Percentiles rank a stretch among this genome's conserved stretches.
phyloP scores from a whole-genome alignment of 345 rosid species.

The Camelina hispida region DNA sequence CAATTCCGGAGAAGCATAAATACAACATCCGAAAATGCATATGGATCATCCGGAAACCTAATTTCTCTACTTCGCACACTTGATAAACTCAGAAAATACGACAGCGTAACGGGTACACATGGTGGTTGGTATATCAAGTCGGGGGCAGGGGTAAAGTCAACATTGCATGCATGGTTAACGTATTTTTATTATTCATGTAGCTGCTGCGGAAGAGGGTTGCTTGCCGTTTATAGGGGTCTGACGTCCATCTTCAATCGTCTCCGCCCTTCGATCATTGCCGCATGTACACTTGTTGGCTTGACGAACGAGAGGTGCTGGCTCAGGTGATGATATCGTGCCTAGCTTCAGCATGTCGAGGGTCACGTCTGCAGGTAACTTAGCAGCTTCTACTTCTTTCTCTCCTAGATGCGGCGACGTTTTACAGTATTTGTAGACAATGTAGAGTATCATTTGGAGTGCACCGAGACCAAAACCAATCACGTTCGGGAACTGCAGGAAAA shows the following conservation, averaged over 20 bases:
- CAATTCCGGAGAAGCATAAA: slow-evolving; percentile 30
- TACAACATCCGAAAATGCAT: slow-evolving; percentile 39
- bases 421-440: slow-evolving; percentile 50
- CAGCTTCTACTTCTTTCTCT: slow-evolving; percentile 46
- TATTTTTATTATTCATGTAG: slow-evolving; percentile 19
- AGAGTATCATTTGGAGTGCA: slow-evolving; percentile 58
- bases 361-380: slow-evolving; percentile 41
- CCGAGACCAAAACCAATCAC: slow-evolving; percentile 58
- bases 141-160: slow-evolving; percentile 35
- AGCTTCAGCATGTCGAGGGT: slow-evolving; percentile 44
- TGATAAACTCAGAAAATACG: slow-evolving; percentile 46
- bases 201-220: slow-evolving; percentile 40
- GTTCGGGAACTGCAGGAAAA: slow-evolving; percentile 55
- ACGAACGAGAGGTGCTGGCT: slow-evolving; percentile 29
- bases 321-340: slow-evolving; percentile 41
- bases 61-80: slow-evolving; percentile 41
- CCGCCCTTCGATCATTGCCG: slow-evolving; percentile 43
- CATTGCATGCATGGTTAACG: slow-evolving; percentile 35
- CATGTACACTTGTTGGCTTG: slow-evolving; percentile 42
- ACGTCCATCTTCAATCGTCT: slow-evolving; percentile 26
- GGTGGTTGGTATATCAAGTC: slow-evolving; percentile 40
- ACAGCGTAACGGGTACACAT: slow-evolving; percentile 40
- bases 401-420: slow-evolving; percentile 43
- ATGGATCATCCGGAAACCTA: slow-evolving; percentile 12
- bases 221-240: slow-evolving; percentile 30